These are phyloP conservation scores for Galerina sulciceps DNA, from an alignment of 768 basidiomycete genomes.

Conservation along the genomic window DNA sequence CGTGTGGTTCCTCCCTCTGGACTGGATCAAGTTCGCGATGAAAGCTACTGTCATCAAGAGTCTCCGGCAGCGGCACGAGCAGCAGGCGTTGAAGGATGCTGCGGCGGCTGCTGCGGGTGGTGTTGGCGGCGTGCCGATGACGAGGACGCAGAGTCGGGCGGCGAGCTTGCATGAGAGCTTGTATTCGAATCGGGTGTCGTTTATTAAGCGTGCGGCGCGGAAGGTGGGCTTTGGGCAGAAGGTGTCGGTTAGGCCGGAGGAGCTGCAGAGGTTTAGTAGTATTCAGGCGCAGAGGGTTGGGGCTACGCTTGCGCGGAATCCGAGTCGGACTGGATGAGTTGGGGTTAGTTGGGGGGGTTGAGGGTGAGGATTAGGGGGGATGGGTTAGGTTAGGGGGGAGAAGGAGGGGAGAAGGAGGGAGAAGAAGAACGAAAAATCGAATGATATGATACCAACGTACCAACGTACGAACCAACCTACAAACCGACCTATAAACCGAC, in stretches of 20 bases:
- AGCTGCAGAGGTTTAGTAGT: slow-evolving; percentile 83
- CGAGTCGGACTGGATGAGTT: slow-evolving; percentile 52
- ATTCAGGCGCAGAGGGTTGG: slow-evolving; percentile 86
- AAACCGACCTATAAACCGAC: too few species aligned
- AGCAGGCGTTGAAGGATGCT: slow-evolving; percentile 48
- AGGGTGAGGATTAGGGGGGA: too few species aligned
- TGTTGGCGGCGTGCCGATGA: slow-evolving; percentile 70
- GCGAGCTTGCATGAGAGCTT: slow-evolving; percentile 90
- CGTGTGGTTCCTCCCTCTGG: slow-evolving; percentile 94
- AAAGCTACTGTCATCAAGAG: slow-evolving; percentile 89
- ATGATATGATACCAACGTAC: too few species aligned
- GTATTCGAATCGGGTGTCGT: slow-evolving; percentile 94
- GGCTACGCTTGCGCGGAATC: slow-evolving; percentile 76
- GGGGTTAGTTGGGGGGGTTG: too few species aligned
- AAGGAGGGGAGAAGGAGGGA: slow-evolving; percentile 1
- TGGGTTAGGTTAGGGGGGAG: background rate
- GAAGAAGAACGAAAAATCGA: slow-evolving; percentile 4
- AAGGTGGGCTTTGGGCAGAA: slow-evolving; percentile 89
- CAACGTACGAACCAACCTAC: too few species aligned
- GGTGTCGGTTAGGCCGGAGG: slow-evolving; percentile 81
- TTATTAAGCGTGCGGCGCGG: slow-evolving; percentile 86
- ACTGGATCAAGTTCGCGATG: slow-evolving; percentile 96
- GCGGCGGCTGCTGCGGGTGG: too few species aligned
- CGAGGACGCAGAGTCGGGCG: slow-evolving; percentile 87
- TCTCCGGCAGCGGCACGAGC: slow-evolving; percentile 73